Percentiles rank a stretch among this genome's conserved stretches.
Conservation (phyloP, 2,329 filamentous ascomycete genomes). For the Alternaria burnsii region DNA sequence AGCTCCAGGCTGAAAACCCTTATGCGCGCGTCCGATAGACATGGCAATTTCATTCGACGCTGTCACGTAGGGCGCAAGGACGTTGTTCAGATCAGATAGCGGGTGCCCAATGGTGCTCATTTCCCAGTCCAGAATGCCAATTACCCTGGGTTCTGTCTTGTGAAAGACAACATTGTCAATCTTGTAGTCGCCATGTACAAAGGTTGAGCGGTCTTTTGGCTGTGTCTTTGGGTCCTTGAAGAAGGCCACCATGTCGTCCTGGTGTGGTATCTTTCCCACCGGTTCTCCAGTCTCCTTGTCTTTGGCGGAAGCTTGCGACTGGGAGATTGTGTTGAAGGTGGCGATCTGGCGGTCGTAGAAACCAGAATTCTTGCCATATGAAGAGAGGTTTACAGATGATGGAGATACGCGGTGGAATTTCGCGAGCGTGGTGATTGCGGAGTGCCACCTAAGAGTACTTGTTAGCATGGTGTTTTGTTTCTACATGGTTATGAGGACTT, state of each 20-base stretch:
- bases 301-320: conserved; percentile 75
- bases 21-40: conserved; percentile 51
- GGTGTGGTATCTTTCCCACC: conserved; percentile 85
- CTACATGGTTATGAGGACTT: not conserved
- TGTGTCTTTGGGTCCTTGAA: conserved; percentile 75
- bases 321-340: conserved; percentile 82
- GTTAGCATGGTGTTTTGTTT: conserved; percentile 3
- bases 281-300: conserved; percentile 79
- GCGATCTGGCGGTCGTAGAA: conserved; percentile 89
- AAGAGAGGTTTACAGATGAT: conserved; percentile 70
- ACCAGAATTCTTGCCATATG: conserved; percentile 75
- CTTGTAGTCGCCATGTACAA: conserved; percentile 97
- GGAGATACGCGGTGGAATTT: conserved; percentile 81
- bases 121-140: conserved; percentile 91
- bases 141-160: conserved; percentile 84
- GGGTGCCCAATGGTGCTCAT: conserved; percentile 99
- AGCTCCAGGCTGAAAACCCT: conserved; percentile 67
- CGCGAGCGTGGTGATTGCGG: conserved; percentile 82
- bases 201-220: conserved; percentile 77
- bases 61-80: conserved; percentile 62
- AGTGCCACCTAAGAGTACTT: conserved; percentile 72
- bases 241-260: conserved; percentile 80
- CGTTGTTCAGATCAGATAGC: conserved; percentile 86
- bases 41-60: conserved; percentile 50
- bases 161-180: conserved; percentile 75